Base-by-base conservation (phyloP, 306 rosid genomes). In the Corylus heterophylla region DNA sequence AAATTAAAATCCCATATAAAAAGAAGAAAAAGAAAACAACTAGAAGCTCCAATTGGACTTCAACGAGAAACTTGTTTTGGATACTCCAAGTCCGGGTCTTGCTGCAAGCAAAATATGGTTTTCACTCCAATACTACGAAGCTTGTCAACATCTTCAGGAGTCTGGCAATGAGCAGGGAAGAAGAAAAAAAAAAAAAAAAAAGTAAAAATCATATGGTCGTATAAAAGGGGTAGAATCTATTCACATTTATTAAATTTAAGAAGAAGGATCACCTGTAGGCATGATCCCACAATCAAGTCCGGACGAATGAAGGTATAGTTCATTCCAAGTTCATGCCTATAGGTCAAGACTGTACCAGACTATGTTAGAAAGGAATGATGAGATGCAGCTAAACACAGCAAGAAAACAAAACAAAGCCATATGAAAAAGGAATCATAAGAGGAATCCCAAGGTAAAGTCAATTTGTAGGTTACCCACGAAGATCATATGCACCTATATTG, bases 201-300 rank as follows among this genome's bases (percentile, higher is more conserved):
- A 2, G 31, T 62, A 74, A 47, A 56, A 49, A 67, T 89, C 71
- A 80, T 78, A 75, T 64, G 31, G 80, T 4, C 81, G 31, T 54
- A 58, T 78, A 58, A 81, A 63, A 81, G 62, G 74, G 25, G 66
- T 49, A 76, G 27, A 77, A 50, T 12, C 73, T 27, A 18, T 56
- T 58, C 45, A 47, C 48, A 51, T 75, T 10, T 71, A 45, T 73
- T 42, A 73, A 70, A 31, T 42, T 52, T 39, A 29, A 45, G 44
- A 81, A 76, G 67, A 79, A 74, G 18, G 69, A 81, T 80, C 76
- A 96, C 99, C 99, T 96, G 99, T 52, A 93, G 80, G 84, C 99
- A 96, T 37, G 99, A 96, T 66, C 99, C 99, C 71, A 96, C 99
- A 77, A 93, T 96, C 79, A 96, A 82, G 88, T 96, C 97, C 25